Evolutionary conservation across 371 early-diverging fungal genomes (phyloP), one percentile per base, ranked within the genome.

Genomic region (Mortierella sp.): DNA sequence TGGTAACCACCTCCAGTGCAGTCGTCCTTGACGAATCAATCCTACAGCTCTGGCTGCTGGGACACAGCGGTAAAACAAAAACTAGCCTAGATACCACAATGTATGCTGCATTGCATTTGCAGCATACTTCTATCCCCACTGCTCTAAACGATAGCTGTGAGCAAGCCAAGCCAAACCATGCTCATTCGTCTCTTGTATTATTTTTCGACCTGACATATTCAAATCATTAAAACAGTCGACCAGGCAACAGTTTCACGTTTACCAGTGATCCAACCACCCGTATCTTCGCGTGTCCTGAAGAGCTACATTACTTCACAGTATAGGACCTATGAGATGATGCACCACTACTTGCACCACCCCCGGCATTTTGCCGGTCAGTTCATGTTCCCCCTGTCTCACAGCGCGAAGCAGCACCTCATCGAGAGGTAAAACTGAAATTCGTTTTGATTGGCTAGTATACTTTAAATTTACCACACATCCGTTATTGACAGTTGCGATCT

Each of bases 271-370:
- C 75, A 75, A 51, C 73, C 76, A 18, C 66, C 79, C 0, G 84
- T 75, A 22, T 59, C 80, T 14, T 45, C 66, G 54, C 78, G 75
- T 55, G 84, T 84, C 30, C 75, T 84, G 47, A 74, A 74, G 51
- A 75, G 73, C 64, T 78, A 85, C 64, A 75, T 85, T 59, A 73
- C 76, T 1, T 75, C 81, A 12, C 85, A 85, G 62, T 85, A 80
- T 70, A 72, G 85, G 43, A 76, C 72, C 26, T 85, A 80, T 47
- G 85, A 81, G 49, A 65, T 84, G 77, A 78, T 84, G 72, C 84
- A 85, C 32, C 85, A 79, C 40, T 85, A 76, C 66, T 64, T 85
- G n/a, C 85, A 85, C 62, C 79, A 84, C 54, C 85, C 85, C 3
- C 70, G 84, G 2, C 73, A 81, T 54, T 85, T 84, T 64, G 79